These are phyloP conservation scores for Boletus rubescentipes DNA, from an alignment of 768 basidiomycete species.

Conservation along the genomic window DNA sequence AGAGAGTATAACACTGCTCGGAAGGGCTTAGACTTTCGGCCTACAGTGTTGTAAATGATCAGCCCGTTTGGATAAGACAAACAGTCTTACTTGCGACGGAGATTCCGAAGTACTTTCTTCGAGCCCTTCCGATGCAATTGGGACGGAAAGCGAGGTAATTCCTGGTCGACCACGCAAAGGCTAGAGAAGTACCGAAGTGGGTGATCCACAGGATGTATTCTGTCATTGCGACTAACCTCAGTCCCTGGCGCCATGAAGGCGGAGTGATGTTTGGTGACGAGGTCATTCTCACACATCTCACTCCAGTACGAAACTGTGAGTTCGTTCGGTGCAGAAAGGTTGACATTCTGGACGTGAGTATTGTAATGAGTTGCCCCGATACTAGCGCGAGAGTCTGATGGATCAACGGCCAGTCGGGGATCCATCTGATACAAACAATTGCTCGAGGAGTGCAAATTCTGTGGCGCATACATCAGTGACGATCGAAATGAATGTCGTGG, in stretches of 20 bases:
- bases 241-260: not conserved
- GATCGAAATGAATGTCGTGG: not conserved
- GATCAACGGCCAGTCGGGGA: not conserved
- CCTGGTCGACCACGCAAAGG: not conserved
- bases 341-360: not conserved
- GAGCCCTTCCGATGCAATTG: not conserved
- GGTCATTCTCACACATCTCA: not conserved
- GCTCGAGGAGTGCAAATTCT: not conserved
- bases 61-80: not conserved
- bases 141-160: not conserved
- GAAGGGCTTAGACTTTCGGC: conserved; percentile 2
- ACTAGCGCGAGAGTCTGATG: not conserved
- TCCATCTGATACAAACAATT: not conserved
- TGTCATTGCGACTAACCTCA: not conserved
- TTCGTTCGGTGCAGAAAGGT: not conserved
- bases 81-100: conserved; percentile 1
- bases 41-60: conserved; percentile 2
- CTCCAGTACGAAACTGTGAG: not conserved
- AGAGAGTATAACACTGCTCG: conserved; percentile 13
- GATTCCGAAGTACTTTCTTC: not conserved
- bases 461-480: not conserved
- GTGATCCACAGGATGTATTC: not conserved
- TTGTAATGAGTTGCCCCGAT: not conserved
- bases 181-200: not conserved
- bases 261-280: not conserved